Base-by-base conservation (phyloP, 73 alveolate species). In the Durusdinium trenchii region DNA sequence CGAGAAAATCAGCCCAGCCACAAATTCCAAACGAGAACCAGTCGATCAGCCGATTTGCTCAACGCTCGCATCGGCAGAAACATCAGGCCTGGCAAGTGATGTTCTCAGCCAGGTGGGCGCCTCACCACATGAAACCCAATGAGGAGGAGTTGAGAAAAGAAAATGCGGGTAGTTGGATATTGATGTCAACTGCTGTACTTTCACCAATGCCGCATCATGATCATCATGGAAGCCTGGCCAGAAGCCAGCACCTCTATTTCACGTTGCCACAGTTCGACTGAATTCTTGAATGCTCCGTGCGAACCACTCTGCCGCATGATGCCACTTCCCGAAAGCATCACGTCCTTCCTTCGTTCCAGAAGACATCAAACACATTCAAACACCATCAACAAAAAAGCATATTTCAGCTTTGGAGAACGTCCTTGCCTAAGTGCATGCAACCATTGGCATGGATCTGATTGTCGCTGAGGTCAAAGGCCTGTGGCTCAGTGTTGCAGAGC, bases 371-470 rank as follows among this genome's bases (percentile, higher is more conserved):
- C 73, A 60, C 30, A 32, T 60, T 23, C n/a, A 73, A 73, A n/a
- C n/a, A 5, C n/a, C n/a, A n/a, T n/a, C n/a, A n/a, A n/a, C n/a
- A n/a, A n/a, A n/a, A n/a, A n/a, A n/a, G n/a, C n/a, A n/a, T n/a
- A n/a, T 23, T 12, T 30, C 85, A 16, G 54, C 4, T 38, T 0
- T 26, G 60, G 16, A 26, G 45, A n/a, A n/a, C 7, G 16, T 7
- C 42, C 48, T n/a, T 26, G 98, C 98, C 98, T 78, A 91, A 91
- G 85, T 91, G 98, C 98, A 91, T 91, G 98, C 98, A 91, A 9
- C 98, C 98, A 51, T 91, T 91, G 79, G 98, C 98, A 69, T 91
- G 98, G 98, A 91, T 91, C 98, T 91, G 98, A 40, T 91, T 91
- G 60, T 91, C 98, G 89, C 98, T 91, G 48, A 91, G 98, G 46